Evolutionary conservation across 1,139 yeast species (phyloP).

Genomic region (Kodamaea anthophila): DNA sequence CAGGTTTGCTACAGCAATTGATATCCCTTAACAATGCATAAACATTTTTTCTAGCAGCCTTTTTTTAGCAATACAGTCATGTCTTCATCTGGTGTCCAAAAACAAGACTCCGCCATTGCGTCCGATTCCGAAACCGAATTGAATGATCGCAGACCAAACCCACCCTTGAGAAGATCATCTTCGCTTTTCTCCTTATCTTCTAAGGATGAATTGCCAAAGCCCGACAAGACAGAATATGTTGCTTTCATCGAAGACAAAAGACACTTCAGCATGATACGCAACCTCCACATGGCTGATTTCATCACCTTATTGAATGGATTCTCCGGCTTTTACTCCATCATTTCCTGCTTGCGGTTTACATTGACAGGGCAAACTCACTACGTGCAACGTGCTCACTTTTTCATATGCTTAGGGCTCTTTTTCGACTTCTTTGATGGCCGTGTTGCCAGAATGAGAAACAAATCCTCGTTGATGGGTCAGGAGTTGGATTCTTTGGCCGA

Average conservation of each 20-base stretch:
- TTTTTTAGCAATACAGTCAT: too few relatives aligned
- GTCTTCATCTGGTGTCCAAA: constrained; percentile 15
- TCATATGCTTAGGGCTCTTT: constrained; percentile 81
- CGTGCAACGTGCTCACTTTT: constrained; percentile 83
- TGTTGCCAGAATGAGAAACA: constrained; percentile 90
- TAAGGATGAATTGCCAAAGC: constrained; percentile 42
- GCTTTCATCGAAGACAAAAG: constrained; percentile 75
- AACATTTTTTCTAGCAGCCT: too few relatives aligned
- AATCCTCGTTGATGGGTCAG: constrained; percentile 92
- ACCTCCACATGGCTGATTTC: constrained; percentile 90
- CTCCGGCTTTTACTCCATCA: constrained; percentile 82
- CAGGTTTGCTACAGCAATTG: too few relatives aligned
- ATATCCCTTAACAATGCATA: too few relatives aligned
- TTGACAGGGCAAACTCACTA: constrained; percentile 62
- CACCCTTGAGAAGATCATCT: constrained; percentile 37
- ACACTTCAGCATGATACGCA: constrained; percentile 70
- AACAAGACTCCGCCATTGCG: constrained; percentile 33
- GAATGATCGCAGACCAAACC: constrained; percentile 21
- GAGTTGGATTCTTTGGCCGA: constrained; percentile 96
- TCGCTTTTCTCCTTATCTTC: constrained; percentile 20
- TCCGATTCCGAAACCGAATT: constrained; percentile 30
- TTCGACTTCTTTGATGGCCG: constrained; percentile 96
- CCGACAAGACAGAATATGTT: constrained; percentile 69
- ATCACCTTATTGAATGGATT: constrained; percentile 89
- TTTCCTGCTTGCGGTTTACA: constrained; percentile 77